Evolutionary conservation across 2,329 filamentous ascomycete genomes (phyloP), one percentile per base, ranked within the genome.

Genomic region (Thelonectria olida): DNA sequence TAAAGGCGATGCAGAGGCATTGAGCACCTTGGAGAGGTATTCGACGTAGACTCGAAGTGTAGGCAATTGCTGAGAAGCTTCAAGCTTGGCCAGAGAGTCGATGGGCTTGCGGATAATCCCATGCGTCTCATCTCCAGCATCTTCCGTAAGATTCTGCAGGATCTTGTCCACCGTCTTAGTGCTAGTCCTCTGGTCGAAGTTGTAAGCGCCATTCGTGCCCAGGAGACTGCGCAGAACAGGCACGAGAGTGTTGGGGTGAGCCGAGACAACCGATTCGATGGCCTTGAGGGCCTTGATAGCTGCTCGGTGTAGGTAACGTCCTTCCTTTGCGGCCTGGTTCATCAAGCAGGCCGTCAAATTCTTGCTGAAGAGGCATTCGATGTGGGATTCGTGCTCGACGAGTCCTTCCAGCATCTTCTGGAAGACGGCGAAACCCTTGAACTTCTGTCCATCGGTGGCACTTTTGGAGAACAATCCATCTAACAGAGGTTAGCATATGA

Each of bases 381-480:
- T 85, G 68, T 83, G 85, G 58, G 67, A 53, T 17, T 72, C 72
- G 20, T 75, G 86, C 73, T 70, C 81, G 28, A 82, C 80, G 8
- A 85, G 76, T 4, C 80, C 80, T 44, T 84, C 79, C 4, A 97
- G 79, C 68, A 93, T 87, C 72, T 90, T 92, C 69, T 90, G 88
- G 71, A 97, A 92, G 2, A 98, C 85, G 71, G 94, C 88, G 78
- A 98, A 95, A 0, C 96, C 96, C 76, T 93, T 93, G 72, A 92
- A 93, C 77, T 97, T 98, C 57, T 96, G 91, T 68, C 94, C 92
- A 42, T 94, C 89, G 1, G 93, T 96, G 7, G 94, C 90, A 10
- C 86, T 88, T 58, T 90, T 87, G 6, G 92, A 90, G 74, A 98
- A 97, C 4, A 97, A 84, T 8, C 91, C 90, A 73, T 95, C 92